These are phyloP conservation scores for Mycosphaerella arachidis DNA, from an alignment of 2,329 filamentous ascomycete species.

Conservation along the genomic window DNA sequence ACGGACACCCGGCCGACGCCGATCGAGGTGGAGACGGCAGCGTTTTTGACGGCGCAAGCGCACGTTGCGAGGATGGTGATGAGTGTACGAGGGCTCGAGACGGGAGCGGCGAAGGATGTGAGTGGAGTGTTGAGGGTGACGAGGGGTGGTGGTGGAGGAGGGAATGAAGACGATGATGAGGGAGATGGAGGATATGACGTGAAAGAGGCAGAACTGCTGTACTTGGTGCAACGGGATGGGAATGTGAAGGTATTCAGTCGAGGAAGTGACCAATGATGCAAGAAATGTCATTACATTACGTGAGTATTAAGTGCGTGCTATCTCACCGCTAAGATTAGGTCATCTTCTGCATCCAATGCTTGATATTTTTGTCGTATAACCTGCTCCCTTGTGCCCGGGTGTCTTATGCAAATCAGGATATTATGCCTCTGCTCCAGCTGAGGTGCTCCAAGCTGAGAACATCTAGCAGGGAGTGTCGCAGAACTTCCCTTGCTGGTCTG, in stretches of 20 bases:
- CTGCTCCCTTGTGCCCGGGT: background rate
- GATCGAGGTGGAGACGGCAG: slow-evolving; percentile 65
- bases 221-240: slow-evolving; percentile 75
- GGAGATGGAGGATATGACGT: slow-evolving; percentile 13
- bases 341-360: background rate
- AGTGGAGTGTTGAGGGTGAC: slow-evolving; percentile 81
- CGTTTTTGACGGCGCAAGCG: slow-evolving; percentile 66
- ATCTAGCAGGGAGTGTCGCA: too few species aligned
- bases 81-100: slow-evolving; percentile 72
- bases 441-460: too few species aligned
- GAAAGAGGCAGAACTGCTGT: slow-evolving; percentile 68
- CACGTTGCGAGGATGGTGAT: slow-evolving; percentile 70
- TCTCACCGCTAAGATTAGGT: background rate
- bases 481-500: background rate
- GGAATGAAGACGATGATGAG: slow-evolving; percentile 21
- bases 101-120: slow-evolving; percentile 83
- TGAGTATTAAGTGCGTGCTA: background rate
- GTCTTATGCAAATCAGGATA: too few species aligned
- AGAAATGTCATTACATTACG: background rate
- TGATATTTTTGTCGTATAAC: background rate
- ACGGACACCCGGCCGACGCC: slow-evolving; percentile 47
- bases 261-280: slow-evolving; percentile 49
- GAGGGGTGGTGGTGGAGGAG: slow-evolving; percentile 45
- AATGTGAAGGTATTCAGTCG: slow-evolving; percentile 79
- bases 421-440: too few species aligned